These are phyloP conservation scores for Symbiodinium pilosum DNA, from an alignment of 73 alveolate species.

Conservation along the genomic window DNA sequence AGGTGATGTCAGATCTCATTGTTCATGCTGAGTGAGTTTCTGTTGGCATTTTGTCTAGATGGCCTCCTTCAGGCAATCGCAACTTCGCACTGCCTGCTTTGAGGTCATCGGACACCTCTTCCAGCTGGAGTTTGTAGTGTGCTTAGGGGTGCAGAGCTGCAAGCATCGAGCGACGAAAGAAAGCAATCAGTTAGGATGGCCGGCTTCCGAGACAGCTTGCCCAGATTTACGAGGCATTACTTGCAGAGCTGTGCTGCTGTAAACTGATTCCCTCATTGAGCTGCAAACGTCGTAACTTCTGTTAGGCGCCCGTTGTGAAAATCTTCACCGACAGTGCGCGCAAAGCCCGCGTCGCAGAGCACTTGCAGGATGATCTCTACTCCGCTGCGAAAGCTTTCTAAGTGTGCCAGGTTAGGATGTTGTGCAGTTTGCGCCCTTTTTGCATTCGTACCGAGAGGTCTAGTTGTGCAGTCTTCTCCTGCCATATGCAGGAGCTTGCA, in stretches of 20 bases:
- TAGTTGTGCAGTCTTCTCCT: too few species aligned
- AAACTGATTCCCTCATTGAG: too few species aligned
- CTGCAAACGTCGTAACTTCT: too few species aligned
- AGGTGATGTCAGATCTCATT: background rate
- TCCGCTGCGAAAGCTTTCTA: too few species aligned
- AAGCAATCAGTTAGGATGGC: background rate
- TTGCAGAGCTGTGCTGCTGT: too few species aligned
- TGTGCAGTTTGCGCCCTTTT: background rate
- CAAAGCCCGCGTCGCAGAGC: constrained; percentile 76
- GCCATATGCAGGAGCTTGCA: background rate
- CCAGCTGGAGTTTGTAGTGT: constrained; percentile 65
- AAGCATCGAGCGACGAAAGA: too few species aligned
- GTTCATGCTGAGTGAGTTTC: too few species aligned
- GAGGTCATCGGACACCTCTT: constrained; percentile 59
- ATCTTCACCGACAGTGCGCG: constrained; percentile 80
- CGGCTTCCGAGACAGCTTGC: constrained; percentile 26
- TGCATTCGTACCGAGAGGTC: background rate
- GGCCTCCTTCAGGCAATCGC: background rate
- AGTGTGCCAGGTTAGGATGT: too few species aligned
- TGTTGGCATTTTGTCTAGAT: too few species aligned
- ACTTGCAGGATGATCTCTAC: constrained; percentile 25
- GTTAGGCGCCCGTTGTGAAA: constrained; percentile 86
- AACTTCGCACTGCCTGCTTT: background rate
- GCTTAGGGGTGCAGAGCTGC: background rate
- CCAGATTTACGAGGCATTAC: constrained; percentile 1